Base-by-base conservation (phyloP, 176 grass and related monocot species). In the Triticum dicoccoides region DNA sequence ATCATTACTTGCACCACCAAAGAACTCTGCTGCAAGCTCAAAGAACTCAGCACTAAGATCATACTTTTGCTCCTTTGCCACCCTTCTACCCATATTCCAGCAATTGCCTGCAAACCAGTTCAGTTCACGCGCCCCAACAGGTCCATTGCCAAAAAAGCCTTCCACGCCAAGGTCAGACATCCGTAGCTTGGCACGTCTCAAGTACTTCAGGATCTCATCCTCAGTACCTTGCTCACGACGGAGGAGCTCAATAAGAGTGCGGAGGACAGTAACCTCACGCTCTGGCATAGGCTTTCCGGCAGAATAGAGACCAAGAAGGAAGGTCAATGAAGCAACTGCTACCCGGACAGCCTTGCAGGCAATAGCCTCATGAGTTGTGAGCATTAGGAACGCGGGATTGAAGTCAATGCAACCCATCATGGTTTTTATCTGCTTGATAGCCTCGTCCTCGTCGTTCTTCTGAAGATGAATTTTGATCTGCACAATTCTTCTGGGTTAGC, bases 391-490 rank as follows among this genome's bases (percentile, higher is more conserved):
- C 47, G 90, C 72, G 65, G 90, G 94, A 29, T 96, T 85, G 86
- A 98, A 98, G 83, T 96, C 94, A 49, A 84, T 83, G 86, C 93
- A 93, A 41, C 78, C 80, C 78, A 96, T 45, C 97, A 98, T 96
- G 38, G 80, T 81, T 79, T 94, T 89, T 85, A 98, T 89, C 71
- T 87, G 71, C 65, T 90, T 91, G 83, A 92, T 94, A 63, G 90
- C 97, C 84, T 94, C 82, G 0, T 92, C 91, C 27, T 92, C 85
- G 39, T 94, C 90, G 65, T 94, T 78, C 84, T 88, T 96, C 86
- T 92, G 89, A 51, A 98, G 62, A 91, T 92, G 71, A 80, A 98
- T 98, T 82, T 98, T 96, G 66, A 94, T 90, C 97, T 98, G 61
- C 21, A 79, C 18, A 89, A 77, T 41, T 33, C 14, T 34, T 86